Base-by-base conservation (phyloP, 2,329 filamentous ascomycete species). In the Fusarium multiceps region DNA sequence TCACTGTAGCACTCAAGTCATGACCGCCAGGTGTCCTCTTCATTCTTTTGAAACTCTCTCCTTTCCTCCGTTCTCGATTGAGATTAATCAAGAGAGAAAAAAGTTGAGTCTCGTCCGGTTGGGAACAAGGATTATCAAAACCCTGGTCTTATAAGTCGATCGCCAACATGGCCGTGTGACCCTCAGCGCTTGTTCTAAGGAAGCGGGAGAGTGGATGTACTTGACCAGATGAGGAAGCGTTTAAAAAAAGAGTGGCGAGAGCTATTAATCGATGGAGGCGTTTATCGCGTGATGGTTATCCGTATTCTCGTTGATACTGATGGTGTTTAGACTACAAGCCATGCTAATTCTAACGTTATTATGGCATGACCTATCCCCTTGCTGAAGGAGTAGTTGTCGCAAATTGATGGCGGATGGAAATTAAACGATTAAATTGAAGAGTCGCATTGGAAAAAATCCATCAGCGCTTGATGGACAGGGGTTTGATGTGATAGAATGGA, bases 211-310 rank as follows among this genome's bases (percentile, higher is more conserved):
- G 66, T 61, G 69, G 68, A 37, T 37, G 34, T 51, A 43, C 72
- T 69, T 73, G 62, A 51, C 72, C 65, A 59, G 55, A 74, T 64
- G 58, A 65, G 72, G 72, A 63, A 71, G 58, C 42, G 49, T 48
- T 68, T 49, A 59, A 57, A 63, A 49, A 57, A 48, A 59, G 42
- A 60, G 59, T 67, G 68, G 68, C 68, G 63, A 70, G 59, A 37
- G 32, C 30, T 40, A 51, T 37, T 51, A 23, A 27, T 45, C 34
- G 40, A 21, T 25, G n/a, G 46, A 45, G 47, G 55, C 13, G 55
- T 59, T 42, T 34, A 41, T 68, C 41, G 59, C 63, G 59, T 70
- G 68, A 71, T 55, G 28, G 40, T 46, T 42, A 34, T 63, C 46
- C 56, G 21, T 51, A 23, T 11, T 37, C 34, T 37, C 18, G 18